Evolutionary conservation across 2,329 filamentous ascomycete species (phyloP).

Genomic region (Myriosclerotinia curreyana): DNA sequence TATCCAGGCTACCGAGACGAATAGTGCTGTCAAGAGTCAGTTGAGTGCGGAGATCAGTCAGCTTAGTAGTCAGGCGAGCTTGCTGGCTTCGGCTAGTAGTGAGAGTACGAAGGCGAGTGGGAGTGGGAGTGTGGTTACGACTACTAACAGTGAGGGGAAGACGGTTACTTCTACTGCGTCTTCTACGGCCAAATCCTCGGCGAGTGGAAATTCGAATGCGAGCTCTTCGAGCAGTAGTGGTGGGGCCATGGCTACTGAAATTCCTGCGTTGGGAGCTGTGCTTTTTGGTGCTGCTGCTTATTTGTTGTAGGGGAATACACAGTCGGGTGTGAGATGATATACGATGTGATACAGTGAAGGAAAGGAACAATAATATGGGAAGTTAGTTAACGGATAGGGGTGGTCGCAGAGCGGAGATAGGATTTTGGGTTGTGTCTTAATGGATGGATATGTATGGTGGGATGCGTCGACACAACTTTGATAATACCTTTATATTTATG

Average conservation of each 20-base stretch:
- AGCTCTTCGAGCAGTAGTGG: neutral
- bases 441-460: constrained; percentile 1
- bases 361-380: neutral
- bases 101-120: neutral
- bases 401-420: neutral
- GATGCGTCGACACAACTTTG: neutral
- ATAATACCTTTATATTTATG: neutral
- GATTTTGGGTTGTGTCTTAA: neutral
- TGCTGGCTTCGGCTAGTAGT: constrained; percentile 26
- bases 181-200: neutral
- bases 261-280: constrained; percentile 1
- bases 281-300: neutral
- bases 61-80: constrained; percentile 10
- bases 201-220: neutral
- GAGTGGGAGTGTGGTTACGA: neutral
- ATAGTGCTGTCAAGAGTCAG: constrained; percentile 11
- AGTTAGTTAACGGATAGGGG: neutral
- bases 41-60: constrained; percentile 20
- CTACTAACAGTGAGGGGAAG: neutral
- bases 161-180: neutral
- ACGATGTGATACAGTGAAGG: neutral
- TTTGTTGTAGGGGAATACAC: neutral
- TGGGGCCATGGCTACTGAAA: neutral
- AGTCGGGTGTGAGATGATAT: neutral
- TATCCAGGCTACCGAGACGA: constrained; percentile 8